Evolutionary conservation across 306 rosid species (phyloP), one percentile per base, ranked within the genome.

Genomic region (Fagus sylvatica): DNA sequence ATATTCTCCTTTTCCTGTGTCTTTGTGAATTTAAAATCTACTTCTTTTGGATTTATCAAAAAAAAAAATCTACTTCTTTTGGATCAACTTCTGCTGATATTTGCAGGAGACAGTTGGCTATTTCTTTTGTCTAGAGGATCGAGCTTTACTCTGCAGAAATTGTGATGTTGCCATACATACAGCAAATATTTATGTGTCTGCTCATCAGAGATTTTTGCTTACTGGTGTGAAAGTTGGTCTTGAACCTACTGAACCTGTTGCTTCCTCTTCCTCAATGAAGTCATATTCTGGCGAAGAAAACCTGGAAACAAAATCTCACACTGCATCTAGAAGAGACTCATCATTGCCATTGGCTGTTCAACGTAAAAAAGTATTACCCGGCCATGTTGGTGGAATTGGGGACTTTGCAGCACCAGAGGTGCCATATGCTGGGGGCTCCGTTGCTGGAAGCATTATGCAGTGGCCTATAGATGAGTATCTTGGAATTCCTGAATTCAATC

Each of bases 121-220:
- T 80, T 91, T 93, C 89, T 93, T 93, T 82, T 93, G 97, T 74
- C 76, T 93, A 48, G 98, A 93, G 86, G 97, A 93, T 78, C 93
- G 98, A 39, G 98, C 98, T 56, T 79, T 93, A 72, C 83, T 93
- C 41, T 93, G 98, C 86, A 78, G 96, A 75, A 93, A 90, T 60
- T 93, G 98, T 53, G 98, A 93, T 74, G 84, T 91, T 69, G 91
- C 91, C 5, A 72, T 91, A 80, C 96, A 91, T 83, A 74, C 89
- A 0, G 91, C 87, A 13, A 91, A 91, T 65, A 22, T 78, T 69
- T 82, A 71, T 73, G 96, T 87, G 40, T 80, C 93, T 7, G 70
- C 79, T 69, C 96, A 91, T 76, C 88, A 84, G 72, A 87, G 96
- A 77, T 91, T 91, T 84, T 87, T 91, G 72, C 87, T 91, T n/a